Evolutionary conservation across 805 yeast genomes (phyloP), one percentile per base, ranked within the genome.

Genomic region (Debaryomyces maramus): DNA sequence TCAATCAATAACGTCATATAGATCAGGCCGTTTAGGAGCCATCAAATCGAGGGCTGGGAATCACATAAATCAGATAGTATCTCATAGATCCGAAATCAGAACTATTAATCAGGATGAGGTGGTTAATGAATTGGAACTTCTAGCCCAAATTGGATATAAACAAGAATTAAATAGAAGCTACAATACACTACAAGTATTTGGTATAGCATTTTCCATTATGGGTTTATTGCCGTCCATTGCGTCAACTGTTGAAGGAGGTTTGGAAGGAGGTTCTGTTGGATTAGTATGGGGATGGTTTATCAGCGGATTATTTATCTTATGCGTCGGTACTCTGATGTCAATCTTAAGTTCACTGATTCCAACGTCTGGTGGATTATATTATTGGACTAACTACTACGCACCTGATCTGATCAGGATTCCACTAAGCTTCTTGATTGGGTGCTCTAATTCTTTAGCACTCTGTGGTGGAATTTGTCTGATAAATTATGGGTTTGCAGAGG

Each of bases 381-480:
- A 61, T 48, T 60, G 55, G 78, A 69, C 63, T 3, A 59, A 56
- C 38, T 61, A 44, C 47, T 61, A 60, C 36, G 58, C 63, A 3
- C 65, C 64, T 1, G 51, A 55, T 4, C 40, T 34, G 24, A 48
- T 32, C 34, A 56, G 52, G 46, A 56, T 60, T 10, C 37, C 51
- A 6, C 22, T 60, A 3, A 51, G 58, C 20, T 60, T 47, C 32
- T 40, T 61, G 22, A 51, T 61, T 28, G 67, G 65, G 3, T 53
- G 52, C 45, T 50, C 61, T 19, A 60, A 60, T 45, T 52, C 63
- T 16, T 45, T 61, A 32, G 65, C 65, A 4, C 49, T 61, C 41
- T 49, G 53, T n/a, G 64, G 64, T 20, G 67, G 58, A 3, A 43
- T 58, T 9, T 58, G 63, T 38, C 50, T 58, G 13, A 57, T 61